Percentiles rank a stretch among this genome's conserved stretches.
Conservation (phyloP, 2,329 filamentous ascomycete species). For the Phaeoacremonium minimum region DNA sequence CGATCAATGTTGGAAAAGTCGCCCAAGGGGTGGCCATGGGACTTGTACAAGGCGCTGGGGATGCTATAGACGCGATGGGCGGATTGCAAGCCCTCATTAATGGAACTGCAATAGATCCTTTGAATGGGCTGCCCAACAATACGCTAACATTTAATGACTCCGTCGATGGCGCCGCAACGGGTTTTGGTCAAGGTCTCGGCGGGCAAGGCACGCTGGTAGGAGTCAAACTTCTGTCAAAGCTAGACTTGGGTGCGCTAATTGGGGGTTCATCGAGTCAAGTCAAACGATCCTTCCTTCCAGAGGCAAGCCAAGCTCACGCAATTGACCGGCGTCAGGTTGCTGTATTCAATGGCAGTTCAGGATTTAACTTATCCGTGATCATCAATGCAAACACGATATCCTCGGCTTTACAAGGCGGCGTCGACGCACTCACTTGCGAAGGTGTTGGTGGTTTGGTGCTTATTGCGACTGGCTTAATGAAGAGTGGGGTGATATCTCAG, state of each 20-base stretch:
- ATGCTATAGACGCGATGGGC: constrained; percentile 24
- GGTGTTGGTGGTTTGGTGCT: constrained; percentile 25
- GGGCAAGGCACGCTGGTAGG: constrained; percentile 24
- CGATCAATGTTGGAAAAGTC: constrained; percentile 18
- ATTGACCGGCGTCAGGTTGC: neutral
- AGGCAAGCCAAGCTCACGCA: neutral
- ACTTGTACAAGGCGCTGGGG: constrained; percentile 25
- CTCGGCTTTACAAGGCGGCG: constrained; percentile 18
- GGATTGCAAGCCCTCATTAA: constrained; percentile 23
- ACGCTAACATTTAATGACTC: constrained; percentile 27
- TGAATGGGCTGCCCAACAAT: constrained; percentile 12
- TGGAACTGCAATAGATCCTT: constrained; percentile 17
- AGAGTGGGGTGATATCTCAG: constrained; percentile 7
- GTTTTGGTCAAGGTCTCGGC: constrained; percentile 28
- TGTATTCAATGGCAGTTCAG: constrained; percentile 3
- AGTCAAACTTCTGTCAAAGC: constrained; percentile 20
- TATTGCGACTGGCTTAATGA: constrained; percentile 16
- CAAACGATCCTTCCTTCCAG: neutral
- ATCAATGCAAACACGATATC: constrained; percentile 23
- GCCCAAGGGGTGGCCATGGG: constrained; percentile 29
- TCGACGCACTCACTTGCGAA: constrained; percentile 23
- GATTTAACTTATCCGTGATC: constrained; percentile 19
- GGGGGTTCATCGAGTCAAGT: neutral
- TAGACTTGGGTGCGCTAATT: constrained; percentile 3
- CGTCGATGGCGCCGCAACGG: constrained; percentile 25